A percentile compares a stretch with the other conserved stretches of the same genome.
These are phyloP conservation scores for Melocanna baccifera DNA, from an alignment of 176 grass and related monocot genomes.

Conservation along the genomic window DNA sequence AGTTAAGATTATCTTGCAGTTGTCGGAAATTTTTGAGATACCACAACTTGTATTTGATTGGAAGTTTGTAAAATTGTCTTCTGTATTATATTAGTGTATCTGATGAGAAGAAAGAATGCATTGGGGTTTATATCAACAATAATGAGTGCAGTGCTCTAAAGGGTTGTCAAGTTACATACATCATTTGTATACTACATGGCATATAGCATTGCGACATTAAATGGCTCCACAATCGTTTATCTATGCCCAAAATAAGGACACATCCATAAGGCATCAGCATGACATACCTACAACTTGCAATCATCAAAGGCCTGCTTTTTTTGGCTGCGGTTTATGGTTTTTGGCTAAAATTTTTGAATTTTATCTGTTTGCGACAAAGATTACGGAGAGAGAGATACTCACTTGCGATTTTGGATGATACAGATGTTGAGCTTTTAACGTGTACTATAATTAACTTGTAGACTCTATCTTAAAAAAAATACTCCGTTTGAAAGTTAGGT, in stretches of 20 bases:
- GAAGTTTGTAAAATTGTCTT: background rate
- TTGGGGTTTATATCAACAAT: background rate
- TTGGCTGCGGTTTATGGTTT: too few species aligned
- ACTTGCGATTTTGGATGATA: too few species aligned
- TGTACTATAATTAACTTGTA: too few species aligned
- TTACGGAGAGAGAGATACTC: too few species aligned
- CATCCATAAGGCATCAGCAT: background rate
- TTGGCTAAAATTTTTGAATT: too few species aligned
- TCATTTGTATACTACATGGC: background rate
- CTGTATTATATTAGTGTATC: background rate
- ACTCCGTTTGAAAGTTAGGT: too few species aligned
- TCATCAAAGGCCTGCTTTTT: too few species aligned
- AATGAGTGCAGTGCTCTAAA: background rate
- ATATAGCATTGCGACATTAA: background rate
- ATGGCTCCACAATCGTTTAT: background rate
- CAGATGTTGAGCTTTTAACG: too few species aligned
- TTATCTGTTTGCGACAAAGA: too few species aligned
- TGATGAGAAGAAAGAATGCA: conserved; percentile 19
- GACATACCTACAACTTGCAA: background rate
- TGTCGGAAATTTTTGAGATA: conserved; percentile 3
- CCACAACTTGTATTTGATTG: conserved; percentile 11
- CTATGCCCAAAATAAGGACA: background rate
- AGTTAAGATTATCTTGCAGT: background rate
- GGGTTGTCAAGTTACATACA: conserved; percentile 5
- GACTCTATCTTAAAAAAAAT: too few species aligned